Evolutionary conservation across 768 basidiomycete species (phyloP), one percentile per base, ranked within the genome.

Genomic region (Boletellus sp.): DNA sequence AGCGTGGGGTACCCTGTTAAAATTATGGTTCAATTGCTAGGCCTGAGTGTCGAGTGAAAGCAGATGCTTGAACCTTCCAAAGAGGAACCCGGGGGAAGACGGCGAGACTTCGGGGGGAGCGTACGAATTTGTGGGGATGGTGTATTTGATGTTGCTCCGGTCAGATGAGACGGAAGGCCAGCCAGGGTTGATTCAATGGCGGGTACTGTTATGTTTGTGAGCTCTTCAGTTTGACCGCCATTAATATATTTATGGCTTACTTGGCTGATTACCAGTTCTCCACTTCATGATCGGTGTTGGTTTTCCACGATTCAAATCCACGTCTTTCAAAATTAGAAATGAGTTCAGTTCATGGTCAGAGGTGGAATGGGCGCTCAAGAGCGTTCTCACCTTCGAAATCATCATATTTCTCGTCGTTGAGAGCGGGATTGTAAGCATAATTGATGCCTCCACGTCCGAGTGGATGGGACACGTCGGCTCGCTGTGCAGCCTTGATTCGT

Each of bases 401-500:
- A 24, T 52, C 51, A 17, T 24, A 31, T 32, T 20, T 49, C 11
- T 50, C 53, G 7, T 40, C 19, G 33, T 47, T 44, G 17, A 23
- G 41, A 42, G 17, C 7, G 12, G 42, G 28, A 28, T 45, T 20
- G 33, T 43, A n/a, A 7, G 35, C 12, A 31, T 41, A 31, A 46
- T 52, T 34, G 12, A 36, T 19, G 22, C 54, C 42, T 6, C 34
- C 42, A 1, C 42, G 46, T n/a, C 38, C 50, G 39, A 58, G 53
- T 26, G 51, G 47, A 45, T 39, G 56, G 39, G 47, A 50, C 11
- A 46, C 32, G 17, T 59, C 51, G 10, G 61, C 33, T 47, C 70
- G 68, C 0, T 65, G 67, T 7, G 51, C 13, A 13, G 26, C 17
- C 16, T 45, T 45, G 48, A 68, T 70, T 31, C 76, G 76, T 47